These are phyloP conservation scores for Lentinula edodes DNA, from an alignment of 768 basidiomycete genomes.

Conservation along the genomic window DNA sequence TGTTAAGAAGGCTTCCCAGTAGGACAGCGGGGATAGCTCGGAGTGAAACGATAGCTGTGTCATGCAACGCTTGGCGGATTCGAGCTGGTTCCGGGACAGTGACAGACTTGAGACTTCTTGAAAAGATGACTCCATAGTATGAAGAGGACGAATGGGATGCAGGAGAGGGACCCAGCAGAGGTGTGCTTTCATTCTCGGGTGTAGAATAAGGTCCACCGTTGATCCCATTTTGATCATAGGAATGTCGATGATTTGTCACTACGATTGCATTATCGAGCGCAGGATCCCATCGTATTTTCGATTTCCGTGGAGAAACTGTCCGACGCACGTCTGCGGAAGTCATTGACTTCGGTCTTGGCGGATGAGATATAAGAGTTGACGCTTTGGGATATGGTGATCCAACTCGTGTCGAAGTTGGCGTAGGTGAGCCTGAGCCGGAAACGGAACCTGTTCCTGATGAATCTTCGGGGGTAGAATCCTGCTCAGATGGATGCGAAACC, in stretches of 20 bases:
- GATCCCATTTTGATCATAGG: neutral
- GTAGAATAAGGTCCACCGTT: neutral
- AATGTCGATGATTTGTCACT: neutral
- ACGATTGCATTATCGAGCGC: neutral
- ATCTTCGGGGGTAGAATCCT: constrained; percentile 12
- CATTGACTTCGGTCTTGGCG: neutral
- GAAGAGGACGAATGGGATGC: neutral
- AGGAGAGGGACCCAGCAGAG: neutral
- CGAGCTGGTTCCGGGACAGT: constrained; percentile 2
- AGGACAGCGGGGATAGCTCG: constrained; percentile 75
- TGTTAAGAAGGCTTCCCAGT: constrained; percentile 79
- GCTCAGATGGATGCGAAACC: constrained; percentile 4
- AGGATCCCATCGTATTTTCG: constrained; percentile 6
- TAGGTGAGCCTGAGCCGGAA: constrained; percentile 15
- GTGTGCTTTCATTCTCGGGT: neutral
- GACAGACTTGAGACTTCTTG: constrained; percentile 8
- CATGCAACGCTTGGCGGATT: constrained; percentile 4
- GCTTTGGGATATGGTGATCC: neutral
- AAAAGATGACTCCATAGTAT: neutral
- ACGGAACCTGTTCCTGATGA: constrained; percentile 7
- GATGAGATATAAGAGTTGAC: neutral
- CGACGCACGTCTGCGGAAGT: neutral
- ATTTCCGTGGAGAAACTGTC: neutral
- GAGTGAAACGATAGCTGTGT: constrained; percentile 25
- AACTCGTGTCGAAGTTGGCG: neutral